Conservation (phyloP, 306 rosid genomes). For the Ochetophila trinervis region DNA sequence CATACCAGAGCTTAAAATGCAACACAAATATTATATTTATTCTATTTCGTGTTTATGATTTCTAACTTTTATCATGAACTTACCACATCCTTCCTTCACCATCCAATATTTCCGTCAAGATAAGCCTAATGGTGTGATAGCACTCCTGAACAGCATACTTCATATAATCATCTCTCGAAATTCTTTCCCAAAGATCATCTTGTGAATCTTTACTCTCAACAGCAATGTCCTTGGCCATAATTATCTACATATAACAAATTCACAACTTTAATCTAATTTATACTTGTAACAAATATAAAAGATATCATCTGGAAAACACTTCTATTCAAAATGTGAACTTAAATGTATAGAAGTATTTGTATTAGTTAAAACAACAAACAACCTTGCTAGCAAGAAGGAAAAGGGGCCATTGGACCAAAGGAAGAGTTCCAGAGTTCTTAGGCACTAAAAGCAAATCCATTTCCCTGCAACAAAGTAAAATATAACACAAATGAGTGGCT, state of each 20-base stretch:
- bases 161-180: slow-evolving; percentile 87
- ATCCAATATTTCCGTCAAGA: slow-evolving; percentile 70
- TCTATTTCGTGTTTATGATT: not conserved
- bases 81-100: slow-evolving; percentile 82
- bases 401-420: slow-evolving; percentile 98
- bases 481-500: not conserved
- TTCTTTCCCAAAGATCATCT: slow-evolving; percentile 78
- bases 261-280: not conserved
- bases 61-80: slow-evolving; percentile 20
- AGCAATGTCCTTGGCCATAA: slow-evolving; percentile 90
- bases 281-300: not conserved
- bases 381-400: slow-evolving; percentile 99
- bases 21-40: too few species aligned
- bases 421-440: slow-evolving; percentile 60
- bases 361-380: slow-evolving; percentile 1
- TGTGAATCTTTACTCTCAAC: slow-evolving; percentile 65
- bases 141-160: slow-evolving; percentile 95
- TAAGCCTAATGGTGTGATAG: slow-evolving; percentile 53
- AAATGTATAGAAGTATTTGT: not conserved
- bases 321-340: slow-evolving; percentile 3
- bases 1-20: not conserved
- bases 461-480: slow-evolving; percentile 46
- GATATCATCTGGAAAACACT: not conserved
- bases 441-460: slow-evolving; percentile 88
- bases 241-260: slow-evolving; percentile 44